These are phyloP conservation scores for Perkinsus marinus DNA, from an alignment of 169 alveolate species.

Conservation along the genomic window DNA sequence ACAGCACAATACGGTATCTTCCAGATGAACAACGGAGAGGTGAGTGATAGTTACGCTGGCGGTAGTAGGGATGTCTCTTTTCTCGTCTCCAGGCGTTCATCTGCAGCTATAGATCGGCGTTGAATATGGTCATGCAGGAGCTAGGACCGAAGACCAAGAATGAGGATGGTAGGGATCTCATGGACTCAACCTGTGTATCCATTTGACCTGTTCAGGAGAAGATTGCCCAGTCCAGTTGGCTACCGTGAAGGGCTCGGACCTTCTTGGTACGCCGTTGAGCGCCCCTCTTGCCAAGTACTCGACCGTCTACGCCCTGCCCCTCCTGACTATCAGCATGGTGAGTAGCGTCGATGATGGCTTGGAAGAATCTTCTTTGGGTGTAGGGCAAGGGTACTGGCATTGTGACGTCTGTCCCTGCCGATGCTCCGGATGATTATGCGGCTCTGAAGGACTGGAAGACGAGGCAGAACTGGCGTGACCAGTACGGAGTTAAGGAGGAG, in stretches of 20 bases:
- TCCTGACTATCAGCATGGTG: conserved; percentile 88
- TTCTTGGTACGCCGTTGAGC: conserved; percentile 79
- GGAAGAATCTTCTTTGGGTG: neutral
- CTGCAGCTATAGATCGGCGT: conserved; percentile 52
- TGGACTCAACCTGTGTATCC: neutral
- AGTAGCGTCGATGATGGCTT: no score
- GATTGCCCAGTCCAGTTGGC: conserved; percentile 19
- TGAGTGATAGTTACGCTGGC: conserved; percentile 7
- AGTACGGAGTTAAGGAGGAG: conserved; percentile 67
- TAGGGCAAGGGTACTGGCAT: conserved; percentile 80
- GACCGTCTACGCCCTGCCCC: conserved; percentile 86
- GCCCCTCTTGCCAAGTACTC: conserved; percentile 82
- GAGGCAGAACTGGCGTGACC: conserved; percentile 41
- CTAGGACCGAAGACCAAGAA: conserved; percentile 30
- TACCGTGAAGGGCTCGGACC: conserved; percentile 64
- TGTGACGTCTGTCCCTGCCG: conserved; percentile 98
- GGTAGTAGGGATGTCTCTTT: conserved; percentile 6
- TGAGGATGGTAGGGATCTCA: neutral
- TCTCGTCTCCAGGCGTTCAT: conserved; percentile 17
- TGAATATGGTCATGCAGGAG: conserved; percentile 89
- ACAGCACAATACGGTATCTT: conserved; percentile 49
- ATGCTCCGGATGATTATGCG: conserved; percentile 97
- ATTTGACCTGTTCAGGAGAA: neutral
- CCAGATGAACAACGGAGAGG: conserved; percentile 62
- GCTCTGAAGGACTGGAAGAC: conserved; percentile 63